Evolutionary conservation across 148 eudicot species (phyloP), one percentile per base, ranked within the genome.

Genomic region (Cornus kousa): DNA sequence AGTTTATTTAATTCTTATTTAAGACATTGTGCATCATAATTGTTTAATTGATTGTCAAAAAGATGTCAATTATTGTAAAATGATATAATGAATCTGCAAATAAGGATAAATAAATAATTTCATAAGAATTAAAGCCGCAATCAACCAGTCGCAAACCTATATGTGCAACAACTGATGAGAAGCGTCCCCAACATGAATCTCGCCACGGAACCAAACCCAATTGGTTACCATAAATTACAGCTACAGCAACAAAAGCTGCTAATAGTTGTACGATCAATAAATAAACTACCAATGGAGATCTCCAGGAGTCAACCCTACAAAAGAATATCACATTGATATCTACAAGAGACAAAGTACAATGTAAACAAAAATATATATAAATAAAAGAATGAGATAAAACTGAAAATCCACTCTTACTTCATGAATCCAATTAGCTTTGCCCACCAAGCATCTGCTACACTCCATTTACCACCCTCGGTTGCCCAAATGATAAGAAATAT

Each of bases 391-490:
- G 70, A 75, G 70, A 71, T 69, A 86, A 35, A 35, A 71, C 43
- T 55, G 28, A 67, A 78, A 71, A 22, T 60, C 77, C 13, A 16
- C 77, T 4, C 89, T 77, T 89, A 93, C 99, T 86, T 84, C 91
- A 89, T 87, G 70, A 96, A 74, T 70, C 99, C 98, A 81, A 90
- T 68, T 75, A 94, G 82, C 91, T 90, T 90, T 80, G 85, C 90
- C 97, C 93, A 96, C 84, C 87, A 83, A 65, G 86, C 77, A 83
- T 90, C 91, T 73, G 85, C 85, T 71, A 84, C 37, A 78, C 83
- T 83, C 89, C 95, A 87, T 69, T 82, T 80, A 19, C 79, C 87
- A 80, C 83, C 88, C 87, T 85, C 78, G 81, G 85, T 78, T 43
- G 86, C 89, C 82, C 84, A 91, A 73, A 84, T 71, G 82, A 87